These are phyloP conservation scores for Candida ipomoeae DNA, from an alignment of 805 yeast species.

Conservation along the genomic window DNA sequence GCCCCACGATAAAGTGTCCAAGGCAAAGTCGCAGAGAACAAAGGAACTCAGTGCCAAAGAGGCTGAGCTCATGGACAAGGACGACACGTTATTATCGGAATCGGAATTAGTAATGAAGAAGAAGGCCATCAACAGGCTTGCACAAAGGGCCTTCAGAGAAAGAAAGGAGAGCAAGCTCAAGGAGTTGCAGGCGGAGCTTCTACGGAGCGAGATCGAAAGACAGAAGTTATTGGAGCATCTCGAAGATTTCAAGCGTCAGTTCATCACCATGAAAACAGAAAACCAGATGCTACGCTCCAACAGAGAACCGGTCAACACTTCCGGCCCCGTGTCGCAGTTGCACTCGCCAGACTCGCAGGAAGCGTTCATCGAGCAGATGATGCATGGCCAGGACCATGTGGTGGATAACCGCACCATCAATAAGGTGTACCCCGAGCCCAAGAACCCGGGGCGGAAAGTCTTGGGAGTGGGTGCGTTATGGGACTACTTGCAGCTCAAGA, in stretches of 20 bases:
- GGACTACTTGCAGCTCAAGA: slow-evolving; percentile 60
- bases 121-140: slow-evolving; percentile 80
- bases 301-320: slow-evolving; percentile 5
- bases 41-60: slow-evolving; percentile 28
- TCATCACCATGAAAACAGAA: slow-evolving; percentile 55
- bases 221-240: slow-evolving; percentile 44
- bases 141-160: slow-evolving; percentile 83
- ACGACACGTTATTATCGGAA: slow-evolving; percentile 36
- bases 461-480: slow-evolving; percentile 76
- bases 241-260: slow-evolving; percentile 50
- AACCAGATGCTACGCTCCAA: slow-evolving; percentile 47
- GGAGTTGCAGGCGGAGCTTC: slow-evolving; percentile 59
- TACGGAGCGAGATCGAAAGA: slow-evolving; percentile 53
- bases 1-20: neutral
- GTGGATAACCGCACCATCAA: slow-evolving; percentile 18
- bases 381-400: slow-evolving; percentile 23
- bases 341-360: slow-evolving; percentile 33
- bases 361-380: slow-evolving; percentile 30
- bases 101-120: slow-evolving; percentile 50
- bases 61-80: slow-evolving; percentile 32
- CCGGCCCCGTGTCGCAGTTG: slow-evolving; percentile 17
- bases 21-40: slow-evolving; percentile 3
- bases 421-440: slow-evolving; percentile 34
- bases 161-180: slow-evolving; percentile 70
- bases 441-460: slow-evolving; percentile 43